Evolutionary conservation across 352 stramenopile genomes (phyloP), one percentile per base, ranked within the genome.

Genomic region (Saprolegnia parasitica): DNA sequence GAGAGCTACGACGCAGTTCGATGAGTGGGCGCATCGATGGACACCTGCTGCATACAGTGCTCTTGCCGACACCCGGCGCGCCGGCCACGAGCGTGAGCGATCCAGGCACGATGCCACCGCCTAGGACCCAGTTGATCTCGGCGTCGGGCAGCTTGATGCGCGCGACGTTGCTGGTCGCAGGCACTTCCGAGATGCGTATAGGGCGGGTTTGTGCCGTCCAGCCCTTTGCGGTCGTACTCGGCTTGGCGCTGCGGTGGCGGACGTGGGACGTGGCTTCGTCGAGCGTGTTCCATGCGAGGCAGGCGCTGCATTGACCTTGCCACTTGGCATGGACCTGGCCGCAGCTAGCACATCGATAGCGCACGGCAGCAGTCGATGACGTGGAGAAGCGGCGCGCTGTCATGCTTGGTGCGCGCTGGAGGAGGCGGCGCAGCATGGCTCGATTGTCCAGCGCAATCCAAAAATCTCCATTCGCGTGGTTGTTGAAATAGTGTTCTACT

Each of bases 51-150:
- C 68, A 26, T 76, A 95, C 85, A 73, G 87, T 95, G 78, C 85
- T 93, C 75, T 98, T 97, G 64, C 93, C 93, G 5, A 98, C 89
- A 42, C 96, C 96, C 20, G 96, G 96, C 65, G 98, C 96, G 11
- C 96, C 96, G 4, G 93, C 95, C 9, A 99, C 74, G 15, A 99
- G 81, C n/a, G 89, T 97, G 32, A 99, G 78, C 0, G 92, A 98
- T 45, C 96, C 96, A 29, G 88, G 86, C 64, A 98, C 95, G 3
- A 99, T 79, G 5, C 96, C 96, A n/a, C 96, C 96, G 37, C 96
- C 96, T 42, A 99, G 78, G 24, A 99, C 96, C 78, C 90, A 91
- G 73, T 98, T 98, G 83, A 94, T 73, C 55, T 94, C 86, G 26
- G 81, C 78, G 52, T 94, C 84, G 29, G 83, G 78, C 11, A 94